phyloP scores from a whole-genome alignment of 2,329 filamentous ascomycete genomes.

The Aquanectria penicillioides region DNA sequence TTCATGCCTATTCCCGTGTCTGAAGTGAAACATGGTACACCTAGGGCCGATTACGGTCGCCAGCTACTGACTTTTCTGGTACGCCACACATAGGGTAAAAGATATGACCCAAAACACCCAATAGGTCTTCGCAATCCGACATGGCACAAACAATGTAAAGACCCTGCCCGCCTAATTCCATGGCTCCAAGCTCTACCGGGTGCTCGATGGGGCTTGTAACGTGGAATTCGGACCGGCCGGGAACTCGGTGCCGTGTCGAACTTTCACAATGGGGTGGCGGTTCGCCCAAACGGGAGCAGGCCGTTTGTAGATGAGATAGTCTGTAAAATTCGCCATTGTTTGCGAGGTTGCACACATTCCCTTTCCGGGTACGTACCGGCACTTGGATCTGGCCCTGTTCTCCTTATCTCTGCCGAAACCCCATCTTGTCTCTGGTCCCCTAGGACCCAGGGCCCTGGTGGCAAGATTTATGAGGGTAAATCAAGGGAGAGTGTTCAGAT shows the following conservation, averaged over 20 bases:
- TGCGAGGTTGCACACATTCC: neutral
- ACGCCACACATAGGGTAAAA: neutral
- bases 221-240: neutral
- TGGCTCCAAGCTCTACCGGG: too few species aligned
- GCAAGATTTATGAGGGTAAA: neutral
- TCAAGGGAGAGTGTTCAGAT: neutral
- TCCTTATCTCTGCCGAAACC: neutral
- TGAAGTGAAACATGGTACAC: constrained; percentile 5
- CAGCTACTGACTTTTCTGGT: neutral
- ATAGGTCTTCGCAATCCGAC: neutral
- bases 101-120: neutral
- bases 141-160: too few species aligned
- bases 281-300: neutral
- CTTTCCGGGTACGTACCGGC: constrained; percentile 16
- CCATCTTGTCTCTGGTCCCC: neutral
- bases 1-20: neutral
- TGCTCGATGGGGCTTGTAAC: too few species aligned
- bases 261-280: neutral
- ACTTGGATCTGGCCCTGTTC: neutral
- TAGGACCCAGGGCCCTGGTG: too few species aligned
- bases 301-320: constrained; percentile 5
- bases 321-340: too few species aligned
- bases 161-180: too few species aligned
- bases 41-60: constrained; percentile 13
- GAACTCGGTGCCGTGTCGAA: constrained; percentile 3